Evolutionary conservation across 192 early-diverging fungal species (phyloP).

Genomic region (Funneliformis geosporum): DNA sequence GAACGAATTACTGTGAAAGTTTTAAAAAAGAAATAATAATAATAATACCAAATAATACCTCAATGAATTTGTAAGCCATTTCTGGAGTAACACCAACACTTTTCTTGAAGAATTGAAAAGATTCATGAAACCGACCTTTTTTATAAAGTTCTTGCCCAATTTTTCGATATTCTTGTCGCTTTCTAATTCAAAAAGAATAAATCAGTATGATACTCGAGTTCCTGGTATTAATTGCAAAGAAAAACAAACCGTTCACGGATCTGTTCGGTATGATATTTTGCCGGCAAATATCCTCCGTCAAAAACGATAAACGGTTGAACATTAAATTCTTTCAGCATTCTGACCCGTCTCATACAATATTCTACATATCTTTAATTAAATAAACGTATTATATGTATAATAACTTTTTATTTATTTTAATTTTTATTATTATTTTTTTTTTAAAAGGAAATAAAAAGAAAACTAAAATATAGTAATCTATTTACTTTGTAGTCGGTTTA

Average conservation of each 20-base stretch:
- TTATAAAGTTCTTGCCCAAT: slow-evolving; percentile 58
- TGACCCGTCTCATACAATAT: slow-evolving; percentile 77
- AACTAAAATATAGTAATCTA: background rate
- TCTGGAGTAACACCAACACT: slow-evolving; percentile 81
- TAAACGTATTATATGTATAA: background rate
- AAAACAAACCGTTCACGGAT: slow-evolving; percentile 60
- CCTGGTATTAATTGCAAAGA: background rate
- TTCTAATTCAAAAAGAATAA: slow-evolving; percentile 36
- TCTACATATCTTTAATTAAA: slow-evolving; percentile 70
- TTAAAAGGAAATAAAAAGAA: background rate
- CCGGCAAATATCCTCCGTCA: slow-evolving; percentile 88
- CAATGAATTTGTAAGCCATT: slow-evolving; percentile 81
- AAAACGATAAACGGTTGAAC: slow-evolving; percentile 90
- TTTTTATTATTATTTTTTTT: too few species aligned
- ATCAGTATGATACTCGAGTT: slow-evolving; percentile 20
- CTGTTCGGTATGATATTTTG: slow-evolving; percentile 75
- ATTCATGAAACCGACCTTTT: slow-evolving; percentile 59
- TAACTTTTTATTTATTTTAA: background rate
- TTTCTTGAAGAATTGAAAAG: slow-evolving; percentile 71
- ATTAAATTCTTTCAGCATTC: slow-evolving; percentile 69
- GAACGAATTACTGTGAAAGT: slow-evolving; percentile 10
- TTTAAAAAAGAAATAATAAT: slow-evolving; percentile 8
- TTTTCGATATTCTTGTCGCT: slow-evolving; percentile 58
- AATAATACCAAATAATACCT: slow-evolving; percentile 46
- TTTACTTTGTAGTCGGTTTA: slow-evolving; percentile 68